Evolutionary conservation across 2,329 filamentous ascomycete species (phyloP).

Genomic region (Fusarium torreyae): DNA sequence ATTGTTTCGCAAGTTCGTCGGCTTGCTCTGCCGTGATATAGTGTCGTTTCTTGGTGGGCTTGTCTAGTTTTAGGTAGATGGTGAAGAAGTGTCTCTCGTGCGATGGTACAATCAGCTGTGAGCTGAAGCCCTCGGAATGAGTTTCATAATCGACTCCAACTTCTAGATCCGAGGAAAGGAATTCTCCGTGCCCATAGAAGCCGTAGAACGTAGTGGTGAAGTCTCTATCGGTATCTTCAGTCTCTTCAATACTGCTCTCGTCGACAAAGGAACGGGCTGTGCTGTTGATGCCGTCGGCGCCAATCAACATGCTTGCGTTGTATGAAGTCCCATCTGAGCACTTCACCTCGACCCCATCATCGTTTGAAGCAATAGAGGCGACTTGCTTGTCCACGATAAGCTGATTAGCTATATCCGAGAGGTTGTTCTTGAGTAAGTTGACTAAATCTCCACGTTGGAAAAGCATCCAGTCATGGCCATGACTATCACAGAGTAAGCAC

Average conservation of each 20-base stretch:
- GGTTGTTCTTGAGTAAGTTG: constrained; percentile 26
- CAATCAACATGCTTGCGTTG: constrained; percentile 34
- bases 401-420: constrained; percentile 13
- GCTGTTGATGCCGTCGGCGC: constrained; percentile 42
- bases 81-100: constrained; percentile 33
- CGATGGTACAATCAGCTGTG: constrained; percentile 27
- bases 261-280: constrained; percentile 17
- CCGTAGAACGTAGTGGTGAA: constrained; percentile 32
- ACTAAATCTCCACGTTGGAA: constrained; percentile 37
- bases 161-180: constrained; percentile 2
- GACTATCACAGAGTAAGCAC: not conserved
- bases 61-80: constrained; percentile 25
- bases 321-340: constrained; percentile 32
- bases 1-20: constrained; percentile 14
- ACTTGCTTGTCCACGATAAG: constrained; percentile 34
- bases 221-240: not conserved
- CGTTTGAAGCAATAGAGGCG: not conserved
- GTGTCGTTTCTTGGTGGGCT: not conserved
- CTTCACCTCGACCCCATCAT: constrained; percentile 17
- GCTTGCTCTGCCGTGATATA: constrained; percentile 17
- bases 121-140: constrained; percentile 17
- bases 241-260: not conserved
- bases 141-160: constrained; percentile 27
- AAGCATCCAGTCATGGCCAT: constrained; percentile 40
- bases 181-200: constrained; percentile 23